A percentile compares a stretch with the other conserved stretches of the same genome.
Conservation (phyloP, 2,329 filamentous ascomycete species). For the Monilinia vaccinii-corymbosi region DNA sequence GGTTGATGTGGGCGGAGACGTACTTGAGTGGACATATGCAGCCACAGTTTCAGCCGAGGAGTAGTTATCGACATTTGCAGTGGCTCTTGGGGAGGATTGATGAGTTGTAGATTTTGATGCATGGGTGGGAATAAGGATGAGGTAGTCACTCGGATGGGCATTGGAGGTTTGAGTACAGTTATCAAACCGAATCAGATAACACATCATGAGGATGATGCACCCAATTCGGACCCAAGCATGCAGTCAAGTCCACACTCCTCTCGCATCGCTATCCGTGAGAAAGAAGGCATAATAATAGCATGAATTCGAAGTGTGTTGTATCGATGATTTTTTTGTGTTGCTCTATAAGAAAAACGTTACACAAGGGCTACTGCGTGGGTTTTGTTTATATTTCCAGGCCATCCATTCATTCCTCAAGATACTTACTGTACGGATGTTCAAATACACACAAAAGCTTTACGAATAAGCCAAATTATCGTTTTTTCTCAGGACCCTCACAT, state of each 20-base stretch:
- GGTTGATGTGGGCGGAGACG: conserved; percentile 32
- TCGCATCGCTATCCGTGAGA: too few relatives aligned
- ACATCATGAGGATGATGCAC: background rate
- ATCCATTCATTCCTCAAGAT: too few relatives aligned
- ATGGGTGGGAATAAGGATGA: background rate
- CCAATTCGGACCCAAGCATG: too few relatives aligned
- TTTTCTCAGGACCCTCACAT: background rate
- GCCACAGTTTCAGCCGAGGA: conserved; percentile 30
- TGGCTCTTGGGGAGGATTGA: conserved; percentile 31
- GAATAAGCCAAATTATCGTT: background rate
- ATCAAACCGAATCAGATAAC: background rate
- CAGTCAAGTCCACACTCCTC: too few relatives aligned
- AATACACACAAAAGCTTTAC: background rate
- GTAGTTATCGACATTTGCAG: conserved; percentile 29
- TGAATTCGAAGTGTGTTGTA: too few relatives aligned
- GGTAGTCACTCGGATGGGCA: background rate
- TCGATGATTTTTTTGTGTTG: too few relatives aligned
- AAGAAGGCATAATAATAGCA: too few relatives aligned
- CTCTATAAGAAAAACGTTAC: too few relatives aligned
- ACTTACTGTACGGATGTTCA: too few relatives aligned
- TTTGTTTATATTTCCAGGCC: too few relatives aligned
- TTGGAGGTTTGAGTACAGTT: background rate
- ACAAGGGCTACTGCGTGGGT: too few relatives aligned
- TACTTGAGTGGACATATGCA: conserved; percentile 31
- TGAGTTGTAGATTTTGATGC: background rate